Conservation (phyloP, 2,329 filamentous ascomycete species). For the Aspergillus calidoustus region DNA sequence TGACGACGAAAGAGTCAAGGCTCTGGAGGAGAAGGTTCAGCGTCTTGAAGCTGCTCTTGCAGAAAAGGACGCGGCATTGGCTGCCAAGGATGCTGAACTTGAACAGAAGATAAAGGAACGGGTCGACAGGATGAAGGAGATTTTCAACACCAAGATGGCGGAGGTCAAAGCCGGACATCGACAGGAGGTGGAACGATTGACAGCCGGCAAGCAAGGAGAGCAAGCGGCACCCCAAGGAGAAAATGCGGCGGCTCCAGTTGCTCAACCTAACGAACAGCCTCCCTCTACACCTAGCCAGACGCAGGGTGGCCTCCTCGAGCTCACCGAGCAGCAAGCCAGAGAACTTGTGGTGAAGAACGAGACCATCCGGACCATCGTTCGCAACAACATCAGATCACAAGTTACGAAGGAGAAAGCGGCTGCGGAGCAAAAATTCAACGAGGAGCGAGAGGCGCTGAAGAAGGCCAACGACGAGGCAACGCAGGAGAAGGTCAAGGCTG, state of each 20-base stretch:
- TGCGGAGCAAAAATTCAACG: constrained; percentile 44
- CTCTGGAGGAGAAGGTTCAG: constrained; percentile 64
- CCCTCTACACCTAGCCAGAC: constrained; percentile 37
- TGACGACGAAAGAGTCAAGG: constrained; percentile 63
- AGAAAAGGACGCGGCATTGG: constrained; percentile 51
- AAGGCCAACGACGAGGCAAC: constrained; percentile 60
- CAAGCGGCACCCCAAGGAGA: constrained; percentile 18
- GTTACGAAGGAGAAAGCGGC: constrained; percentile 45
- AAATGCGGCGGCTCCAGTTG: constrained; percentile 29
- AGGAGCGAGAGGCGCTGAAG: constrained; percentile 47
- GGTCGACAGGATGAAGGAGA: constrained; percentile 66
- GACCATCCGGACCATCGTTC: constrained; percentile 54
- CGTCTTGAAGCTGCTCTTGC: constrained; percentile 57
- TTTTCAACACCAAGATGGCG: constrained; percentile 70
- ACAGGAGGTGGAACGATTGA: constrained; percentile 55
- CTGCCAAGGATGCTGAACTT: constrained; percentile 55
- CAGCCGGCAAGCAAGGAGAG: constrained; percentile 44
- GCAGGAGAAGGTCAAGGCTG: constrained; percentile 62
- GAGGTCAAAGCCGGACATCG: constrained; percentile 58
- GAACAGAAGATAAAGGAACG: constrained; percentile 55
- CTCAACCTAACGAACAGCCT: constrained; percentile 27
- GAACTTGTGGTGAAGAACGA: constrained; percentile 57
- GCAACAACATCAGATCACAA: constrained; percentile 61
- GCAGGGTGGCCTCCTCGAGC: constrained; percentile 43
- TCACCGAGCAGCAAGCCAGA: constrained; percentile 56